Evolutionary conservation across 768 basidiomycete genomes (phyloP).

Genomic region (Calocera cornea): DNA sequence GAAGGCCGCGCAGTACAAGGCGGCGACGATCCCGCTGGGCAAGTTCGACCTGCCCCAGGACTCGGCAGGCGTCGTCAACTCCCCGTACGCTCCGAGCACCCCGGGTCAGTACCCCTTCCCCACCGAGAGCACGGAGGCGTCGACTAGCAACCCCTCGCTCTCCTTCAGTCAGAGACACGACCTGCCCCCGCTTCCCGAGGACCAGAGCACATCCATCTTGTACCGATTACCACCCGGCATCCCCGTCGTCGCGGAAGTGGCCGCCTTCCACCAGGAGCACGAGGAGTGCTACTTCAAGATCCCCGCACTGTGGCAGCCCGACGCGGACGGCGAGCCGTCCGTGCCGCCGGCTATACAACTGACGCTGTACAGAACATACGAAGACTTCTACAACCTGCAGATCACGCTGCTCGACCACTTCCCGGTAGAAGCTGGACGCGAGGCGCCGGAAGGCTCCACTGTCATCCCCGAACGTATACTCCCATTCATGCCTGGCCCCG

Average conservation of each 20-base stretch:
- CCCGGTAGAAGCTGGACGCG: slow-evolving; percentile 80
- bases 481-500: slow-evolving; percentile 96
- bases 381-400: slow-evolving; percentile 98
- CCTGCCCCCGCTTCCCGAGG: background rate
- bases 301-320: slow-evolving; percentile 78
- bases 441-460: slow-evolving; percentile 24
- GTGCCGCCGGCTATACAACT: slow-evolving; percentile 54
- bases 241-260: slow-evolving; percentile 73
- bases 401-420: slow-evolving; percentile 74
- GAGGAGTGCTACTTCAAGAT: slow-evolving; percentile 97
- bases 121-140: slow-evolving; percentile 10
- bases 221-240: slow-evolving; percentile 56
- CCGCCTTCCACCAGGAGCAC: slow-evolving; percentile 95
- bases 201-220: background rate
- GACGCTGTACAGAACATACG: slow-evolving; percentile 86
- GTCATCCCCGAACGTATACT: slow-evolving; percentile 44
- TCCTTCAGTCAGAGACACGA: background rate
- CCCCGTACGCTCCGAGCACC: slow-evolving; percentile 25
- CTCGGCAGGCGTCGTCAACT: slow-evolving; percentile 32
- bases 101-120: slow-evolving; percentile 8
- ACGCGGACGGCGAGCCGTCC: slow-evolving; percentile 30
- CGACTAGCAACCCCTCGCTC: background rate
- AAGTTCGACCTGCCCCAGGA: slow-evolving; percentile 55
- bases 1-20: slow-evolving; percentile 88
- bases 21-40: slow-evolving; percentile 87